A percentile compares a stretch with the other conserved stretches of the same genome.
These are phyloP conservation scores for Trichophyton mentagrophytes DNA, from an alignment of 2,329 filamentous ascomycete genomes.

Conservation along the genomic window DNA sequence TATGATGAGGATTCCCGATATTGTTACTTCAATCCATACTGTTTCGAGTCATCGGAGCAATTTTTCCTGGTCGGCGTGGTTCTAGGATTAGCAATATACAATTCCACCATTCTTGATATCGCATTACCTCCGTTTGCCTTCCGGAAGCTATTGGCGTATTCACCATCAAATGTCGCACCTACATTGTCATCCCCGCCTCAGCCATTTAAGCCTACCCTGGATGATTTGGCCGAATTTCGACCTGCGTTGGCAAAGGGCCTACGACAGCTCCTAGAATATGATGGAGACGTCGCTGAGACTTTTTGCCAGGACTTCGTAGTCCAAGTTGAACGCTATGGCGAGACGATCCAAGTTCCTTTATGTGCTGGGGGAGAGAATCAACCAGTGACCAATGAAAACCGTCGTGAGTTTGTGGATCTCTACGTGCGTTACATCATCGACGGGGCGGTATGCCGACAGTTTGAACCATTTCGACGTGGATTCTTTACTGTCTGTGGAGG, in stretches of 20 bases:
- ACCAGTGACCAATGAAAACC: slow-evolving; percentile 70
- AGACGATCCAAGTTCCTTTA: slow-evolving; percentile 53
- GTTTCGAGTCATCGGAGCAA: slow-evolving; percentile 81
- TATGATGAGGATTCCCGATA: slow-evolving; percentile 84
- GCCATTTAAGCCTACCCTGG: slow-evolving; percentile 58
- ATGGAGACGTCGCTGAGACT: slow-evolving; percentile 67
- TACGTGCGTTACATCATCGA: slow-evolving; percentile 75
- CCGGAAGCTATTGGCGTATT: slow-evolving; percentile 68
- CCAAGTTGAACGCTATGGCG: slow-evolving; percentile 64
- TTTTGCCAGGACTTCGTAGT: slow-evolving; percentile 75
- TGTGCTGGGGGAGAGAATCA: slow-evolving; percentile 59
- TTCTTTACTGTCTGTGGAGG: slow-evolving; percentile 88
- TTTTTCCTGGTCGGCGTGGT: slow-evolving; percentile 83
- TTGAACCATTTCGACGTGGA: slow-evolving; percentile 84
- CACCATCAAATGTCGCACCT: slow-evolving; percentile 47
- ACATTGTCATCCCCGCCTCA: slow-evolving; percentile 44
- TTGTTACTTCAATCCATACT: slow-evolving; percentile 87
- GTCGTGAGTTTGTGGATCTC: slow-evolving; percentile 72
- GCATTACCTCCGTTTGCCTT: slow-evolving; percentile 82
- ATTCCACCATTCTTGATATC: slow-evolving; percentile 83
- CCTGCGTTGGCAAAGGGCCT: slow-evolving; percentile 65
- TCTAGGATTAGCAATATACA: slow-evolving; percentile 82
- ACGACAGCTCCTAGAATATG: slow-evolving; percentile 63
- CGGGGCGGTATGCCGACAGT: slow-evolving; percentile 63
- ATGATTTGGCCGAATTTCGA: slow-evolving; percentile 71